Conservation (phyloP, 192 early-diverging fungal species). For the Coemansia sp. region DNA sequence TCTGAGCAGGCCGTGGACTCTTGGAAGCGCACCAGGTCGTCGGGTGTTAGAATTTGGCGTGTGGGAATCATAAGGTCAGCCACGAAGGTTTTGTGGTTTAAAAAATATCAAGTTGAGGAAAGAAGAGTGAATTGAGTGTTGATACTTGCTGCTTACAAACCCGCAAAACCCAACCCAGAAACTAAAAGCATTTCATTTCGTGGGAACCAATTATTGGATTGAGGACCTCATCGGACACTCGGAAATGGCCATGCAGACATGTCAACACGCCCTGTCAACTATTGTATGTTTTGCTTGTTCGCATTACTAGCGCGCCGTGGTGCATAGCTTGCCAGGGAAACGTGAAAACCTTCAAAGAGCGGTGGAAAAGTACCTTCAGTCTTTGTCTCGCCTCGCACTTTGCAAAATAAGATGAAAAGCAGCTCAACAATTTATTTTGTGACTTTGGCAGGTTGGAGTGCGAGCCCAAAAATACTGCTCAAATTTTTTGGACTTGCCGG, state of each 20-base stretch:
- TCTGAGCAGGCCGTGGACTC: conserved; percentile 65
- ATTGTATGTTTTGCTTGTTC: neutral
- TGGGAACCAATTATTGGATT: neutral
- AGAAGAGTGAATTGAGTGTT: neutral
- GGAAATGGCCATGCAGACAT: neutral
- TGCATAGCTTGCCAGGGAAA: neutral
- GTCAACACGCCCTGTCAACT: neutral
- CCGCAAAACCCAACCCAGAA: neutral
- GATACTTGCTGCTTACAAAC: neutral
- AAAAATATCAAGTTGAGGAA: neutral
- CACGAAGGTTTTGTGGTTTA: neutral
- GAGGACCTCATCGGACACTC: conserved; percentile 6
- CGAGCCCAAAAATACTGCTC: neutral
- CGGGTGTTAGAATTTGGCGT: conserved; percentile 77
- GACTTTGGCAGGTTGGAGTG: neutral
- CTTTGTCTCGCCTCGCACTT: neutral
- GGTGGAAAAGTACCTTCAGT: neutral
- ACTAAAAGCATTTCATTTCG: neutral
- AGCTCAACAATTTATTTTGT: neutral
- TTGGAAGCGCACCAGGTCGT: conserved; percentile 82
- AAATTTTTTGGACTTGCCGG: neutral
- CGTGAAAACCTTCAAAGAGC: neutral
- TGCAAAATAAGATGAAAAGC: neutral
- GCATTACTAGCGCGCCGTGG: neutral
- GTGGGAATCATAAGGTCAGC: conserved; percentile 31